Conservation (phyloP, 2,329 filamentous ascomycete species). For the Alternaria angustiovoidea region DNA sequence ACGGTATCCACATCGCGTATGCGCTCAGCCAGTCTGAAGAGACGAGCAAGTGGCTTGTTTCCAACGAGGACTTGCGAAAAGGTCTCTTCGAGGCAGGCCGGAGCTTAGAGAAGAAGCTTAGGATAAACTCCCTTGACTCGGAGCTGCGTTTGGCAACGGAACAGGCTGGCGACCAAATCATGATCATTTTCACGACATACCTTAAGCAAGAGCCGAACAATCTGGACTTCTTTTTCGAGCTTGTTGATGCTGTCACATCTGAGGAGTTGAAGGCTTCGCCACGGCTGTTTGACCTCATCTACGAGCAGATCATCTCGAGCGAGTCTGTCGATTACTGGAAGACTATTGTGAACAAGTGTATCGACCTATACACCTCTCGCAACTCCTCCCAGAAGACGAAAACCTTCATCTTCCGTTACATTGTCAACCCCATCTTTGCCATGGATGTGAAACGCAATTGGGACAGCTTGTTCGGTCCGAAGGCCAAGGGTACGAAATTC, state of each 20-base stretch:
- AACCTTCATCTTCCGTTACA: conserved; percentile 87
- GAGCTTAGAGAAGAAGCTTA: conserved; percentile 78
- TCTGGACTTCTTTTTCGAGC: conserved; percentile 81
- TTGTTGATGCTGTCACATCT: conserved; percentile 83
- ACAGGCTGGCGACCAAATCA: conserved; percentile 87
- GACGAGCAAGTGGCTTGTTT: conserved; percentile 71
- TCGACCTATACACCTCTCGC: conserved; percentile 85
- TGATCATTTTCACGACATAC: conserved; percentile 83
- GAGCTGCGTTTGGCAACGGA: conserved; percentile 83
- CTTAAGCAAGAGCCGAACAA: conserved; percentile 77
- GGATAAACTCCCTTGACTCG: conserved; percentile 72
- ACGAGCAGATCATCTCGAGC: conserved; percentile 81
- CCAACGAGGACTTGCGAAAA: conserved; percentile 65
- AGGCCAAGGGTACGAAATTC: conserved; percentile 70
- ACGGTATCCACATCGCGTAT: conserved; percentile 84
- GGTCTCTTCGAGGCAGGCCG: conserved; percentile 72
- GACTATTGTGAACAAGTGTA: conserved; percentile 79
- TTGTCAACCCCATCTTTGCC: conserved; percentile 94
- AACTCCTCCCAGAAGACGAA: conserved; percentile 87
- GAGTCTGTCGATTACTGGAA: conserved; percentile 88
- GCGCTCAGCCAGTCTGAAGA: conserved; percentile 74
- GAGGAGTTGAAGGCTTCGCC: conserved; percentile 83
- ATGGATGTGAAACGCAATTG: conserved; percentile 94
- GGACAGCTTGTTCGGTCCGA: conserved; percentile 59
- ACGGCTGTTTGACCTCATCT: conserved; percentile 81